Conservation (phyloP, 768 basidiomycete genomes). For the Suillus discolor region DNA sequence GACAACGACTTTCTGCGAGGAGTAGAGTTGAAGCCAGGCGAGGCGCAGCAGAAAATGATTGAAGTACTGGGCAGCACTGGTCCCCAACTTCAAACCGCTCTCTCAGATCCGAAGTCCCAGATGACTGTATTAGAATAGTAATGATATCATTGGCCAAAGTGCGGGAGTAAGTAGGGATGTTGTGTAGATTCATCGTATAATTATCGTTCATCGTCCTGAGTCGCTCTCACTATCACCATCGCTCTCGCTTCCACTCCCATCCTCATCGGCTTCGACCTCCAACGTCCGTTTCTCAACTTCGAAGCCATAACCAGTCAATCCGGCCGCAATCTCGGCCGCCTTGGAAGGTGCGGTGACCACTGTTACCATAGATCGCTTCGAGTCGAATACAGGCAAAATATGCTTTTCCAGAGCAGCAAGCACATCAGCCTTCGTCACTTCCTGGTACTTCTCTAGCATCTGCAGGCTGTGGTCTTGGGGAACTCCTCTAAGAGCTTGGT, state of each 20-base stretch:
- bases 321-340: conserved; percentile 66
- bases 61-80: conserved; percentile 49
- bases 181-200: conserved; percentile 1
- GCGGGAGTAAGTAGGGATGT: not conserved
- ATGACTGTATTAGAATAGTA: not conserved
- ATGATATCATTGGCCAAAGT: conserved; percentile 2
- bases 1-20: conserved; percentile 84
- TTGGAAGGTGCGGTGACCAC: conserved; percentile 86
- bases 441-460: conserved; percentile 77
- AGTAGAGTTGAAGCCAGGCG: conserved; percentile 81
- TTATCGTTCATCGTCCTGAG: not conserved
- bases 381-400: conserved; percentile 83
- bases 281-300: conserved; percentile 73
- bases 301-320: conserved; percentile 71
- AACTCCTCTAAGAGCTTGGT: conserved; percentile 90
- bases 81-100: not conserved
- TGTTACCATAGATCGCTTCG: conserved; percentile 74
- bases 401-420: conserved; percentile 66
- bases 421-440: conserved; percentile 80
- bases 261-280: conserved; percentile 59
- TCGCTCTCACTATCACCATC: conserved; percentile 28
- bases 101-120: conserved; percentile 6
- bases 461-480: conserved; percentile 72
- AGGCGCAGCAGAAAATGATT: conserved; percentile 65
- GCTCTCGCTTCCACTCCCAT: conserved; percentile 30